Percentiles rank a stretch among this genome's conserved stretches.
phyloP scores from a whole-genome alignment of 2,329 filamentous ascomycete species.

The Aspergillus hortae region DNA sequence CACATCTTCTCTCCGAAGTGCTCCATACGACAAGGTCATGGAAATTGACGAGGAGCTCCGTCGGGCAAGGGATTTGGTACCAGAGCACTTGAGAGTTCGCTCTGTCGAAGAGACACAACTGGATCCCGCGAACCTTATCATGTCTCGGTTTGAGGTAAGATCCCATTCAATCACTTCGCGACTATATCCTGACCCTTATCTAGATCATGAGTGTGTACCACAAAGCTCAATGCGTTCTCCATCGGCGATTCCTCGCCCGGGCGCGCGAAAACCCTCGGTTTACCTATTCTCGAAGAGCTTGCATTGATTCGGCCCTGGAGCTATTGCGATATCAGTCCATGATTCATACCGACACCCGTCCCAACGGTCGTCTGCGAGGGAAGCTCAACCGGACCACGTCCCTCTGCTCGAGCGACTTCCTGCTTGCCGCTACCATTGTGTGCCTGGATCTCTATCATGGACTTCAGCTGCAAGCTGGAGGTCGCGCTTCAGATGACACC shows the following conservation, averaged over 20 bases:
- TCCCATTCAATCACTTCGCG: neutral
- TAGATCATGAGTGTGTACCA: constrained; percentile 76
- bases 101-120: constrained; percentile 69
- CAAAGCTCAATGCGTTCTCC: constrained; percentile 83
- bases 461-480: constrained; percentile 30
- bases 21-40: constrained; percentile 59
- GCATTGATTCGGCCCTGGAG: constrained; percentile 81
- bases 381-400: constrained; percentile 77
- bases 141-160: constrained; percentile 69
- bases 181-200: constrained; percentile 9
- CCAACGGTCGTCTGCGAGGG: constrained; percentile 66
- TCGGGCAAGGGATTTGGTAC: constrained; percentile 61
- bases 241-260: constrained; percentile 79
- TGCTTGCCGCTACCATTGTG: constrained; percentile 80
- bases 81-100: constrained; percentile 74
- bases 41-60: constrained; percentile 57
- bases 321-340: constrained; percentile 74
- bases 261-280: constrained; percentile 78
- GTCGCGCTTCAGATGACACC: constrained; percentile 34
- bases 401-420: constrained; percentile 78
- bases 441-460: constrained; percentile 74
- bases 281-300: constrained; percentile 75
- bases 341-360: constrained; percentile 70
- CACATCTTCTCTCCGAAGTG: constrained; percentile 38
- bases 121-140: constrained; percentile 66